Percentiles rank a stretch among this genome's conserved stretches.
These are phyloP conservation scores for Acanthamoeba lenticulata DNA, from an alignment of 208 protist species.

Conservation along the genomic window DNA sequence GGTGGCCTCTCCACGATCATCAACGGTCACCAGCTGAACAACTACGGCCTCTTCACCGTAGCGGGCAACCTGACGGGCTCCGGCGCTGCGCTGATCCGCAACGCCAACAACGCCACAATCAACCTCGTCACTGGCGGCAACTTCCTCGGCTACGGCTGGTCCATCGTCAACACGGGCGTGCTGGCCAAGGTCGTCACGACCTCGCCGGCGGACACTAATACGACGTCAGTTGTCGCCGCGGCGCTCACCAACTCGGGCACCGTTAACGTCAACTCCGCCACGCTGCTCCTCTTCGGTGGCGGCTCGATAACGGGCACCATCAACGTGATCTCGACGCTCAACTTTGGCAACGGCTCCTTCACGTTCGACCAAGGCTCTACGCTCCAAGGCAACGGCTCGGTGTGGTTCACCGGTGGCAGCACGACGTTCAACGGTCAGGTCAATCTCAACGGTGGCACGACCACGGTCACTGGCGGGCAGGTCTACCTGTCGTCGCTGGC, in stretches of 20 bases:
- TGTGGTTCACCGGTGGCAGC: conserved; percentile 11
- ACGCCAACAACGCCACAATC: conserved; percentile 38
- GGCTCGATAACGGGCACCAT: not conserved
- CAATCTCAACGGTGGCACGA: not conserved
- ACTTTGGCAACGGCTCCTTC: not conserved
- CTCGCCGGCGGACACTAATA: too few species aligned
- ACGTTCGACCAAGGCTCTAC: not conserved
- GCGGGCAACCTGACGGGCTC: not conserved
- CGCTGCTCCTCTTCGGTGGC: not conserved
- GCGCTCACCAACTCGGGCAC: not conserved
- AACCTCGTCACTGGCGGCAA: not conserved
- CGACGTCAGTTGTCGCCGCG: too few species aligned
- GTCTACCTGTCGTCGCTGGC: not conserved
- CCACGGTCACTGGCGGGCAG: conserved; percentile 22
- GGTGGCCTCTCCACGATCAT: not conserved
- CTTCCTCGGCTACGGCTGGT: not conserved
- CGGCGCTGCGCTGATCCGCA: conserved; percentile 1
- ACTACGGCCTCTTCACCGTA: not conserved
- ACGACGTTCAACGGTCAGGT: not conserved
- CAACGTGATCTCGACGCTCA: not conserved
- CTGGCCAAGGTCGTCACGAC: conserved; percentile 38
- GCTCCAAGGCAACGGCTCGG: not conserved
- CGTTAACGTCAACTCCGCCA: not conserved
- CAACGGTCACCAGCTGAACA: conserved; percentile 48
- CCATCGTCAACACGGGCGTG: not conserved